Evolutionary conservation across 2,329 filamentous ascomycete genomes (phyloP).

Genomic region (Helminthosporium solani): DNA sequence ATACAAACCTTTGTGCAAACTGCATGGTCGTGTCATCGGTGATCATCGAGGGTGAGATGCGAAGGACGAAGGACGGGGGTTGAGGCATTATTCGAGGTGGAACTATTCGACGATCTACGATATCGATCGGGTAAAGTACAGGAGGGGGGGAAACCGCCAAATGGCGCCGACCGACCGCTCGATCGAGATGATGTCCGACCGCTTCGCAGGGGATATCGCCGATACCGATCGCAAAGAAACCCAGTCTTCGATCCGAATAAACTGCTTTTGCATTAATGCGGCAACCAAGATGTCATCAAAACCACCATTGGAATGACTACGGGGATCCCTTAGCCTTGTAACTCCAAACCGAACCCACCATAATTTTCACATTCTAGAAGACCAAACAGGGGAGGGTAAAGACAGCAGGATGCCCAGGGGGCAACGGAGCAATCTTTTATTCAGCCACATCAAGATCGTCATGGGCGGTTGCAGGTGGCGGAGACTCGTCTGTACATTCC

Average conservation of each 20-base stretch:
- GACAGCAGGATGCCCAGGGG: conserved; percentile 10
- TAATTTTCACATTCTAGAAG: conserved; percentile 16
- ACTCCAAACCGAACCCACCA: conserved; percentile 23
- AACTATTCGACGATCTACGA: conserved; percentile 34
- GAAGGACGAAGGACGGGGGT: conserved; percentile 6
- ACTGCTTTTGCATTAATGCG: conserved; percentile 41
- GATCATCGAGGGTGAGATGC: conserved; percentile 1
- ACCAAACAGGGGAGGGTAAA: conserved; percentile 15
- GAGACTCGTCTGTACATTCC: conserved; percentile 66
- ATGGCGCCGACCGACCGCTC: conserved; percentile 36
- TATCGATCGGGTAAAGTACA: conserved; percentile 43
- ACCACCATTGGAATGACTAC: conserved; percentile 25
- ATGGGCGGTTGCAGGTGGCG: conserved; percentile 71
- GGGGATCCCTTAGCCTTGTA: conserved; percentile 26
- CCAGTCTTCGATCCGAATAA: conserved; percentile 34
- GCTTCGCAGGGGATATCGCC: conserved; percentile 38
- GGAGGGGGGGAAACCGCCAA: conserved; percentile 26
- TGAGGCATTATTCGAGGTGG: conserved; percentile 7
- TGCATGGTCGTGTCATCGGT: neutral
- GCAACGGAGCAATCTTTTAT: conserved; percentile 38
- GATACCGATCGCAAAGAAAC: conserved; percentile 36
- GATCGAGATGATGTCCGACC: conserved; percentile 27
- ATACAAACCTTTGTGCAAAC: neutral
- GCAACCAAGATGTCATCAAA: conserved; percentile 26
- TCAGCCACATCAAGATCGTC: conserved; percentile 97